Evolutionary conservation across 257 asterid genomes (phyloP), one percentile per base, ranked within the genome.

Genomic region (Osmanthus fragrans): DNA sequence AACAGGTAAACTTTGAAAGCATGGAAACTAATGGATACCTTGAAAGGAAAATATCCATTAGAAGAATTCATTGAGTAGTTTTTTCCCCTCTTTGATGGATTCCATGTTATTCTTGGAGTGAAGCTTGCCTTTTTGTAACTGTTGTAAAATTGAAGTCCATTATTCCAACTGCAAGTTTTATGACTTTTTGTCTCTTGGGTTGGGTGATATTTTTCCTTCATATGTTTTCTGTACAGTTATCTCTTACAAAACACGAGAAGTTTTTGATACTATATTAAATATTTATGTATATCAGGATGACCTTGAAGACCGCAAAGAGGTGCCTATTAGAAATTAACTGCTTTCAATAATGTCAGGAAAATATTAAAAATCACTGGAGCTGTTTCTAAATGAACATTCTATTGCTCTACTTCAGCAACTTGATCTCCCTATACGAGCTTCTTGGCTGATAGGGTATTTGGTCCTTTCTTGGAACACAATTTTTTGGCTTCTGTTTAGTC

Each of bases 1-100:
- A 67, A 96, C 99, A 89, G 99, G 99, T 96, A 90, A 51, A 63
- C 69, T 72, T 47, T 81, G n/a, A 77, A 83, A 45, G 73, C 40
- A 56, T 32, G 30, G 33, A 4, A 25, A 12, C 51, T 49, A 18
- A 16, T n/a, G 66, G 36, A 21, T 39, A 58, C 45, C 71, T 78
- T 75, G 76, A 47, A 67, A 63, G 34, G 18, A 63, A 23, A 60
- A 23, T 32, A 45, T 25, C 19, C 19, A 63, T 63, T 63, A 10
- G 18, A 58, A 36, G 30, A 76, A 47, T 47, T 29, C 64, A 69
- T 58, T 21, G 64, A 54, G 64, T 21, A 7, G 9, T 21, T 21
- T 21, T 7, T 7, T 2, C 4, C 4, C 12, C 30, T 21, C 66
- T 21, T 56, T 21, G 10, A n/a, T 58, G 66, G 66, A 51, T 30